Percentiles rank a stretch among this genome's conserved stretches.
phyloP scores from a whole-genome alignment of 2,329 filamentous ascomycete genomes.

The Hirsutella thompsonii region DNA sequence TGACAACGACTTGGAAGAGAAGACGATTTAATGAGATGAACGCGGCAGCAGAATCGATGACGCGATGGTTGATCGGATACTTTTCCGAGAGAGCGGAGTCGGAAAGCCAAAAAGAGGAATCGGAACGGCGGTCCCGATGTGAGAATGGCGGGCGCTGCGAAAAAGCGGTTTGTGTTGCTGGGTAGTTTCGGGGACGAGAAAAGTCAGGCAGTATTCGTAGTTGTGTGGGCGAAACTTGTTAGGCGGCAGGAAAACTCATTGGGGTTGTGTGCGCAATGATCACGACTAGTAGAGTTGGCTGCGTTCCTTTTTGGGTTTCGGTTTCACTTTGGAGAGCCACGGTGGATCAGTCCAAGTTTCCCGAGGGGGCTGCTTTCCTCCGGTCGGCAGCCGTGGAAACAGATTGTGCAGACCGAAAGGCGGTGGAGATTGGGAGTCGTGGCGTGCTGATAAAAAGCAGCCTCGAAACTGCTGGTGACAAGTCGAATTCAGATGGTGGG shows the following conservation, averaged over 20 bases:
- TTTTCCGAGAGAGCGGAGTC: background rate
- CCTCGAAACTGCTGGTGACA: background rate
- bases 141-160: background rate
- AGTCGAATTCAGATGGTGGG: conserved; percentile 1
- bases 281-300: background rate
- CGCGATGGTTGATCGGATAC: background rate
- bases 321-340: background rate
- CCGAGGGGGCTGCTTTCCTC: background rate
- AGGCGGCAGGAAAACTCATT: background rate
- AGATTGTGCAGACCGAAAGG: background rate
- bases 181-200: background rate
- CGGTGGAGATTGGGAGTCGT: background rate
- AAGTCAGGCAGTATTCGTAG: background rate
- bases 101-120: background rate
- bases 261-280: background rate
- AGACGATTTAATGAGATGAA: background rate
- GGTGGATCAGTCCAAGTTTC: background rate
- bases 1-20: background rate
- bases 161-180: background rate
- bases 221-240: background rate
- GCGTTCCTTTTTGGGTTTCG: background rate
- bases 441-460: background rate
- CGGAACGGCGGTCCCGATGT: background rate
- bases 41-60: background rate
- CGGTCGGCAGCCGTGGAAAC: background rate